A percentile compares a stretch with the other conserved stretches of the same genome.
phyloP scores from a whole-genome alignment of 208 protist species.

The Leishmania tarentolae region DNA sequence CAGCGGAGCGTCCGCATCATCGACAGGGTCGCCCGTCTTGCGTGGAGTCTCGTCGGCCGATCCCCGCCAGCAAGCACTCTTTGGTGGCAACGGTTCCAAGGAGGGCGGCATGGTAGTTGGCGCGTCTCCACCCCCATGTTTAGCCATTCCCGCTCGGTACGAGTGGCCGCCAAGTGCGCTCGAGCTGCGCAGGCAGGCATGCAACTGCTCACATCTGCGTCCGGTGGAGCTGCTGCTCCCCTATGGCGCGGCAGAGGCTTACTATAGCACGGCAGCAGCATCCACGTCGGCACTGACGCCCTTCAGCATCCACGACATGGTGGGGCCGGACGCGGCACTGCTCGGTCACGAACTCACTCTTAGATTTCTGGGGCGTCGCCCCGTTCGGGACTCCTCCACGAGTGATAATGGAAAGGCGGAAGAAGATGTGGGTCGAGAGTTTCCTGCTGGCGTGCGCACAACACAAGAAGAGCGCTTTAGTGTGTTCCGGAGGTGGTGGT shows the following conservation, averaged over 20 bases:
- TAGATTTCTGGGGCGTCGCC: conserved; percentile 10
- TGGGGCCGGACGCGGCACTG: conserved; percentile 8
- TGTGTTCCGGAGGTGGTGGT: conserved; percentile 34
- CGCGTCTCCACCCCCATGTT: background rate
- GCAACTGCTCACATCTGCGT: conserved; percentile 4
- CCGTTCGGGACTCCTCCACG: background rate
- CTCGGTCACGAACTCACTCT: conserved; percentile 25
- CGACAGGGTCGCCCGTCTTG: background rate
- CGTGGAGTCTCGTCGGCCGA: background rate
- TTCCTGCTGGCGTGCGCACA: conserved; percentile 15
- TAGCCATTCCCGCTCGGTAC: conserved; percentile 11
- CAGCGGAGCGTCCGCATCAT: background rate
- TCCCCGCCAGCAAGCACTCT: conserved; percentile 17
- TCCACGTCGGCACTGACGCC: background rate
- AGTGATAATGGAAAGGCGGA: conserved; percentile 17
- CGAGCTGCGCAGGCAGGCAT: conserved; percentile 14
- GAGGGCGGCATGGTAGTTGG: background rate
- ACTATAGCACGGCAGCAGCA: conserved; percentile 19
- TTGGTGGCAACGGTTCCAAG: conserved; percentile 1
- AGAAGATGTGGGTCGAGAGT: conserved; percentile 1
- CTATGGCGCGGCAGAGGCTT: conserved; percentile 33
- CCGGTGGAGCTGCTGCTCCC: conserved; percentile 40
- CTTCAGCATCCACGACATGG: conserved; percentile 11
- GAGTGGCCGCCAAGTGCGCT: conserved; percentile 27
- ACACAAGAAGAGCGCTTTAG: conserved; percentile 29